Evolutionary conservation across 176 grass and related monocot genomes (phyloP), one percentile per base, ranked within the genome.

Genomic region (Oryza punctata): DNA sequence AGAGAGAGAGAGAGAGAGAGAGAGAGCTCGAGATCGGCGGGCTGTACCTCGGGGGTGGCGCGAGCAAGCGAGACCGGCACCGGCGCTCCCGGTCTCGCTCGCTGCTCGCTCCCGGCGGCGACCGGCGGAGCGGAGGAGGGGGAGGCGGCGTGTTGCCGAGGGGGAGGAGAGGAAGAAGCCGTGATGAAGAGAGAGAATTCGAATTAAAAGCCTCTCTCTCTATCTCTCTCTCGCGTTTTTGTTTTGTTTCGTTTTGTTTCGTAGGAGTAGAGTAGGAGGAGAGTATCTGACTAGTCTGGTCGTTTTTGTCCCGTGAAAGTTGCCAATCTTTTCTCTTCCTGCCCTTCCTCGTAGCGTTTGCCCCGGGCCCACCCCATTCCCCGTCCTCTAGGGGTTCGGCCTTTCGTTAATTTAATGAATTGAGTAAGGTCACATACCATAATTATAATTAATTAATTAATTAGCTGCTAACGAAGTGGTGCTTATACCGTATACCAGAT

Each of bases 121-220:
- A 57, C 0, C 73, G 65, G 35, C 43, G 57, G 46, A 0, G 46
- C 67, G 8, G 50, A 19, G 38, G 72, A 21, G 5, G 18, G 10
- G 21, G 21, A n/a, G n/a, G n/a, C n/a, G n/a, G n/a, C n/a, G n/a
- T n/a, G n/a, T 38, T 18, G 65, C n/a, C 59, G 65, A 72, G 54
- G 65, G 44, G 68, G 78, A 77, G 35, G 37, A 43, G 38, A 57
- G 73, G 27, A 65, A 60, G 60, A 65, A 78, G 76, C 33, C 33
- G 33, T 35, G 54, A 67, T 3, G 69, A 26, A 26, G 69, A 24
- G 13, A 18, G 52, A 60, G 66, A 92, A 91, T 94, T 91, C 90
- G 92, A 94, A 97, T 87, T 90, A 85, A 87, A 87, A 70, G 84
- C 84, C 6, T 80, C 70, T 64, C 70, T 82, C 49, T 35, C 44